phyloP scores from a whole-genome alignment of 495 filamentous ascomycete species.

The Penicillium pancosmium region DNA sequence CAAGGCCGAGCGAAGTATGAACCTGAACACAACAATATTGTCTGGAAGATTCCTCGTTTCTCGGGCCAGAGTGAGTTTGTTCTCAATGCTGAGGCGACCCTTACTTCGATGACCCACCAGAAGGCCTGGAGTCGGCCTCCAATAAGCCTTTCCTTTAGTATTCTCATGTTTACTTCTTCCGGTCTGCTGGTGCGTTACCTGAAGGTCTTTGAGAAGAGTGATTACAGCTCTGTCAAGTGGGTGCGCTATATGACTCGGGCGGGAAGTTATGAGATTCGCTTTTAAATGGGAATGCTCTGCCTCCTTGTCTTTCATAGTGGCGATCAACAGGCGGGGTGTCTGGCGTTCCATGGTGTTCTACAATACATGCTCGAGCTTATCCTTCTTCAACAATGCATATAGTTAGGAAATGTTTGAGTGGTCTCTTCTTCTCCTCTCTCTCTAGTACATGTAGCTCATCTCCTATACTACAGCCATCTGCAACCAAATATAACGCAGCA shows the following conservation, averaged over 20 bases:
- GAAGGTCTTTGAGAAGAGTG: conserved; percentile 99
- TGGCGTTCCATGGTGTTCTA: conserved; percentile 29
- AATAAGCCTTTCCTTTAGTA: conserved; percentile 83
- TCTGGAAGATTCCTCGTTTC: conserved; percentile 98
- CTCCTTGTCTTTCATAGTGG: not conserved
- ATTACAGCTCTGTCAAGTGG: conserved; percentile 99
- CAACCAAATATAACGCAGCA: not conserved
- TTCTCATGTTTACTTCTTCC: conserved; percentile 97
- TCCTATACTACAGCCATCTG: not conserved
- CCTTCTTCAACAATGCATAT: conserved; percentile 1
- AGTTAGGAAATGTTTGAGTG: not conserved
- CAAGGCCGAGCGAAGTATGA: conserved; percentile 99
- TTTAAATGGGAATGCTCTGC: not conserved
- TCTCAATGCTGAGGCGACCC: conserved; percentile 86
- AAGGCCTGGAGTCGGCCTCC: conserved; percentile 97
- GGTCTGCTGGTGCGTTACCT: conserved; percentile 92
- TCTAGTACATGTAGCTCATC: not conserved
- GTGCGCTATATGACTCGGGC: conserved; percentile 99
- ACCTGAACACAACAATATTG: conserved; percentile 94
- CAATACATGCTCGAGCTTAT: conserved; percentile 15
- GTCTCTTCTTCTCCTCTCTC: too few relatives aligned
- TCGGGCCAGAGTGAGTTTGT: conserved; percentile 95
- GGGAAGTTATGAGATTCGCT: conserved; percentile 62
- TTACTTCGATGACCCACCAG: conserved; percentile 97
- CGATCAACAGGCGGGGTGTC: conserved; percentile 24